Evolutionary conservation across 352 stramenopile species (phyloP), one percentile per base, ranked within the genome.

Genomic region (Stramenopiles sp.): DNA sequence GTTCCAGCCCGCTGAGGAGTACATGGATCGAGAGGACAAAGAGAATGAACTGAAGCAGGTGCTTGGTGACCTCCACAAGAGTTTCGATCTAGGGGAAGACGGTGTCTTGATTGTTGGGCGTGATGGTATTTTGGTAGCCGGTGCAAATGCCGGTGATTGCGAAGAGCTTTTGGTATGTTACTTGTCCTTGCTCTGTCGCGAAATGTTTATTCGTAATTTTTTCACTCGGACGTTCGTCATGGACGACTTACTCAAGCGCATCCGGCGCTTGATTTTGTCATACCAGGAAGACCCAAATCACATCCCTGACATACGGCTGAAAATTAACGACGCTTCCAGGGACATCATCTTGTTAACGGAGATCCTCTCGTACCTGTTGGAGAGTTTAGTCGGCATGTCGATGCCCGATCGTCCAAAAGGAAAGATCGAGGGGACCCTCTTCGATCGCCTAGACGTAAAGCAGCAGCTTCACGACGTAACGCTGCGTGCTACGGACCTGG

Each of bases 11-110:
- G 93, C 93, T 0, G 93, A 97, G 68, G 94, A 98, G 83, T 98
- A 97, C 83, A 97, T 98, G 92, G 93, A 98, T 84, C 97, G 96
- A 78, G 93, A 92, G 74, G 92, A 98, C 81, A 98, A 98, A 80
- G 93, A 98, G 76, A 98, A 98, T 81, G 93, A 98, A 76, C 84
- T 98, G 68, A 97, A 97, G 82, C 89, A 96, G 78, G 82, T 96
- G n/a, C 90, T 97, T 49, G 92, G 92, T 35, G 92, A 97, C 80
- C 96, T 91, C 12, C 88, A 92, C 80, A 92, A 91, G 30, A 92
- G 92, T 1, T 98, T 96, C 75, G 93, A 98, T 78, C 96, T 98
- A 75, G 95, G 85, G 49, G 93, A 98, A 76, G 91, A 98, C 82
- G 94, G 98, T 79, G 96, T 92, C 32, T 84, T 98, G 34, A 86